Conservation (phyloP, 371 early-diverging fungal species). For the Mortierella sp. region DNA sequence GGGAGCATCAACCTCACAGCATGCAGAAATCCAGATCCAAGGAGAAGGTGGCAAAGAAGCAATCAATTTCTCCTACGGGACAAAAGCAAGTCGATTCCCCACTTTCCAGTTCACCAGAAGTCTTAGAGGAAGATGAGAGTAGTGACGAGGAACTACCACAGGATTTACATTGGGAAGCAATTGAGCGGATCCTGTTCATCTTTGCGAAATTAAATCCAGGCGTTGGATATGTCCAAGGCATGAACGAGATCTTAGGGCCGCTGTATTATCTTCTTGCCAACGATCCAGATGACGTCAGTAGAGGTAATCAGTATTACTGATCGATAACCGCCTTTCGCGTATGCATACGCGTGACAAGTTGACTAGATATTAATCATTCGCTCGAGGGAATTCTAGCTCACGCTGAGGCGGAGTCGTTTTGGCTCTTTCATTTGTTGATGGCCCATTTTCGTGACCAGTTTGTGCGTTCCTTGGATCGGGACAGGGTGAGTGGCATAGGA, state of each 20-base stretch:
- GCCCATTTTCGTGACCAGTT: slow-evolving; percentile 84
- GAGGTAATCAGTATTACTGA: slow-evolving; percentile 36
- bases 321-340: too few species aligned
- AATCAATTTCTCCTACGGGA: background rate
- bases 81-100: slow-evolving; percentile 1
- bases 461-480: slow-evolving; percentile 73
- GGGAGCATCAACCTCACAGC: slow-evolving; percentile 52
- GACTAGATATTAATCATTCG: background rate
- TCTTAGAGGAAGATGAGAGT: slow-evolving; percentile 7
- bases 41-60: slow-evolving; percentile 22
- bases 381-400: slow-evolving; percentile 58
- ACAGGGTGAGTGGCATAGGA: slow-evolving; percentile 72
- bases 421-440: slow-evolving; percentile 80
- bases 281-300: slow-evolving; percentile 59
- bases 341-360: too few species aligned
- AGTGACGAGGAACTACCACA: slow-evolving; percentile 42
- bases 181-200: slow-evolving; percentile 85
- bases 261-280: slow-evolving; percentile 86
- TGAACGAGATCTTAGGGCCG: slow-evolving; percentile 90
- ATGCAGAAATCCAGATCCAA: slow-evolving; percentile 29
- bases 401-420: slow-evolving; percentile 91
- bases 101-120: slow-evolving; percentile 8
- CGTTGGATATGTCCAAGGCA: slow-evolving; percentile 91
- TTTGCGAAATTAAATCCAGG: slow-evolving; percentile 89
- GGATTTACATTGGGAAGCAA: slow-evolving; percentile 87